A percentile compares a stretch with the other conserved stretches of the same genome.
Evolutionary conservation across 2,329 filamentous ascomycete species (phyloP).

Genomic region (Plectosphaerella plurivora): DNA sequence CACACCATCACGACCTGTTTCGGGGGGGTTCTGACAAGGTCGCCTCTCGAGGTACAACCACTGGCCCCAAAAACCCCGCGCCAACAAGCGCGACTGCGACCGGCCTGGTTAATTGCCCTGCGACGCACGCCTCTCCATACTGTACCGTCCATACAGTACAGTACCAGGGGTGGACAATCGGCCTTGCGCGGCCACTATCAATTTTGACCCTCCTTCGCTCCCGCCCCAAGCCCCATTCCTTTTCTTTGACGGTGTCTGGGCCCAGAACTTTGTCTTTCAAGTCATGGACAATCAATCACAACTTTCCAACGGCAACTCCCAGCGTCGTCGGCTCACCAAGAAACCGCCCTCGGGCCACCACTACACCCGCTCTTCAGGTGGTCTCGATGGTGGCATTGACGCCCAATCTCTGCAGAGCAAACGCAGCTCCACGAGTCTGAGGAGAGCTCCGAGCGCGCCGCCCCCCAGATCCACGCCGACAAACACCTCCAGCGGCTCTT

Average conservation of each 20-base stretch:
- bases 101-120: not conserved
- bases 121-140: not conserved
- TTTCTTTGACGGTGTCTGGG: constrained; percentile 10
- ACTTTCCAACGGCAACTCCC: constrained; percentile 40
- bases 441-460: constrained; percentile 57
- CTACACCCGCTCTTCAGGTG: constrained; percentile 42
- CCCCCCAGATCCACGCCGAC: constrained; percentile 38
- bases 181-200: constrained; percentile 2
- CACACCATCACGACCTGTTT: constrained; percentile 1
- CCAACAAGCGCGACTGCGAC: not conserved
- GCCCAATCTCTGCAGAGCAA: constrained; percentile 55
- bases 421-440: constrained; percentile 60
- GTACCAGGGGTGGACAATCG: not conserved
- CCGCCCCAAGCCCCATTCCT: constrained; percentile 1
- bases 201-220: constrained; percentile 1
- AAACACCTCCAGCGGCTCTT: constrained; percentile 43
- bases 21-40: not conserved
- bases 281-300: constrained; percentile 43
- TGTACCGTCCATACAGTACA: too few relatives aligned
- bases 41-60: not conserved
- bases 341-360: constrained; percentile 48
- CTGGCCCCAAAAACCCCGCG: not conserved
- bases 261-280: constrained; percentile 7
- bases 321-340: constrained; percentile 60
- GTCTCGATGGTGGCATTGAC: constrained; percentile 51